Conservation (phyloP, 164 flowering plant genomes). For the Amborella trichopoda region DNA sequence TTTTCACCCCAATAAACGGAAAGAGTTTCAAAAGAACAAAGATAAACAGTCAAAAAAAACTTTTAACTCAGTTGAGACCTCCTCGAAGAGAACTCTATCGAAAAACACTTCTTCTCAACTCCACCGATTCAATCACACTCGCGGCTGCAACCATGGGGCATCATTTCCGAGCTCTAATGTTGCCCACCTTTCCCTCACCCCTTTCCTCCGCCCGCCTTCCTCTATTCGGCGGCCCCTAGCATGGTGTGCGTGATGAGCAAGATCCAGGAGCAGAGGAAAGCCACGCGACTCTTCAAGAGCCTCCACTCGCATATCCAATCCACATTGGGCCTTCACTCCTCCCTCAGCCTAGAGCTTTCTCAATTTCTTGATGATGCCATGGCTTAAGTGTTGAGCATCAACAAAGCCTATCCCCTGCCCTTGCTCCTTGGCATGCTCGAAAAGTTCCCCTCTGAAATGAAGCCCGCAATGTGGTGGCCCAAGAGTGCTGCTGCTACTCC, state of each 20-base stretch:
- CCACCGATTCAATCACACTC: constrained; percentile 31
- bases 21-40: no score
- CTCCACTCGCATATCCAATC: constrained; percentile 30
- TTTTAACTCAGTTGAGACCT: no score
- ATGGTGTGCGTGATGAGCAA: constrained; percentile 42
- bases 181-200: constrained; percentile 28
- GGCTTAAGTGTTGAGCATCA: constrained; percentile 32
- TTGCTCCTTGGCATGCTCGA: constrained; percentile 37
- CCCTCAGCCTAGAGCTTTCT: constrained; percentile 15
- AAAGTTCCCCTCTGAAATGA: constrained; percentile 29
- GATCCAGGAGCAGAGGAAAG: constrained; percentile 65
- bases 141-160: constrained; percentile 34
- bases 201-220: constrained; percentile 27
- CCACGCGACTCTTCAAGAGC: constrained; percentile 39
- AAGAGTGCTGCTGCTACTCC: no score
- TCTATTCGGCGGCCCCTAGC: constrained; percentile 46
- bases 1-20: no score
- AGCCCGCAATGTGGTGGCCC: constrained; percentile 40
- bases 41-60: no score
- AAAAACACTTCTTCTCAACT: constrained; percentile 30
- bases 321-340: constrained; percentile 13
- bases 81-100: no score
- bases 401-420: constrained; percentile 46
- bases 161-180: no score
- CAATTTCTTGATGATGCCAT: constrained; percentile 22